A percentile compares a stretch with the other conserved stretches of the same genome.
Evolutionary conservation across 352 stramenopile genomes (phyloP).

Genomic region (Globisporangium lucens): DNA sequence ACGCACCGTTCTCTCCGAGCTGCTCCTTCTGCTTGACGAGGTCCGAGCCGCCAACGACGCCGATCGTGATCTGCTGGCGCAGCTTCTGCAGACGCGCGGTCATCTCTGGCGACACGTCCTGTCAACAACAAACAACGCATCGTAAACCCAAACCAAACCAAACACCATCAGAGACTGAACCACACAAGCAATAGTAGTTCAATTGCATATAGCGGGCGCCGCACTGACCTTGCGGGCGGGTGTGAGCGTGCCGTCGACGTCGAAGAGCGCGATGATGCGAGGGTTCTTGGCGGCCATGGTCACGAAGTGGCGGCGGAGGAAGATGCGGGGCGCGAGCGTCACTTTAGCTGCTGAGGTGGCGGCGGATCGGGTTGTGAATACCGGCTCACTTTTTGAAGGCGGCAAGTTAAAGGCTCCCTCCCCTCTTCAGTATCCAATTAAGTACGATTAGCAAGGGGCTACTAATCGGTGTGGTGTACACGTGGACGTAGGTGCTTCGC

Average conservation of each 20-base stretch:
- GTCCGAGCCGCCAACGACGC: slow-evolving; percentile 98
- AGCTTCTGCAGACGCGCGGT: slow-evolving; percentile 92
- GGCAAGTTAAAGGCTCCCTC: neutral
- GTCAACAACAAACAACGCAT: neutral
- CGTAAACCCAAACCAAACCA: too few relatives aligned
- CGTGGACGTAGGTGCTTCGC: neutral
- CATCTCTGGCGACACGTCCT: slow-evolving; percentile 91
- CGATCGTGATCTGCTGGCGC: slow-evolving; percentile 93
- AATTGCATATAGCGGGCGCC: neutral
- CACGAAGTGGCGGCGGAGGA: neutral
- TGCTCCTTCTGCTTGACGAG: slow-evolving; percentile 99
- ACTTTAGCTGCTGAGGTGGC: neutral
- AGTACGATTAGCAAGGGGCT: neutral
- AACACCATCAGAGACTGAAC: neutral
- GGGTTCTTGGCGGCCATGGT: slow-evolving; percentile 60
- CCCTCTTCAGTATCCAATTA: neutral
- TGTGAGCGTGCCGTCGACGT: slow-evolving; percentile 99
- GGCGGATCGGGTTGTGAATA: neutral
- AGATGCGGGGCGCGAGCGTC: neutral
- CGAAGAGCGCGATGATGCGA: slow-evolving; percentile 97
- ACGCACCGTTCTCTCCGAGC: slow-evolving; percentile 89
- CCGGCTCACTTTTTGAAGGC: neutral
- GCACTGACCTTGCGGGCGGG: slow-evolving; percentile 82
- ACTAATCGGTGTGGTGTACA: neutral
- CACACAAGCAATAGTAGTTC: too few relatives aligned